Evolutionary conservation across 257 asterid genomes (phyloP), one percentile per base, ranked within the genome.

Genomic region (Striga asiatica): DNA sequence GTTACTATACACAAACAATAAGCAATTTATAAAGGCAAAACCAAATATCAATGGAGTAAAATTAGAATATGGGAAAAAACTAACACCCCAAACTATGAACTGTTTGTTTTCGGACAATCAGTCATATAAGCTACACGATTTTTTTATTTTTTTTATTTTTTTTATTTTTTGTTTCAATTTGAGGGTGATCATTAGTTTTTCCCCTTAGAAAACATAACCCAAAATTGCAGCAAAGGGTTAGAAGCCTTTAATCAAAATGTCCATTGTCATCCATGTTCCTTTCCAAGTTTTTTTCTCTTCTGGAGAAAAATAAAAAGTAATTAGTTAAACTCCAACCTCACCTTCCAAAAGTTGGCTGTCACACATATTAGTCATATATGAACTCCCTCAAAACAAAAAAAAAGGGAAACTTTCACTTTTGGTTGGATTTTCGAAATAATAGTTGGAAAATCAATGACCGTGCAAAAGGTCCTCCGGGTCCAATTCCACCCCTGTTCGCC

Each of bases 391-490:
- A 7, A 67, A 0, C 39, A 63, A 62, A 39, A 47, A 7, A 19
- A 60, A 63, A 52, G 70, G n/a, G n/a, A n/a, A n/a, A n/a, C n/a
- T n/a, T n/a, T n/a, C n/a, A n/a, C 59, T 64, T 57, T 25, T 43
- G 43, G 52, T 52, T 51, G 18, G 31, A n/a, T 39, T 11, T 20
- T 10, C 18, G 11, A 60, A 38, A 2, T 13, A 9, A 41, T 23
- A 47, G 29, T 11, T 14, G 2, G 13, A 17, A 31, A 19, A 71
- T 78, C 73, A 84, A 14, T 60, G 76, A 17, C 72, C 71, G 13
- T 67, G 84, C 51, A 81, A 62, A 38, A 85, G 76, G 56, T 89
- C 94, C 35, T 83, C 88, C 0, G 82, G 78, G 38, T 83, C 78
- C 18, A 77, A 24, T 19, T 76, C 77, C 2, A 79, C 75, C n/a